Conservation (phyloP, 1,284 basidiomycete species). For the Boletus semigastroideus region DNA sequence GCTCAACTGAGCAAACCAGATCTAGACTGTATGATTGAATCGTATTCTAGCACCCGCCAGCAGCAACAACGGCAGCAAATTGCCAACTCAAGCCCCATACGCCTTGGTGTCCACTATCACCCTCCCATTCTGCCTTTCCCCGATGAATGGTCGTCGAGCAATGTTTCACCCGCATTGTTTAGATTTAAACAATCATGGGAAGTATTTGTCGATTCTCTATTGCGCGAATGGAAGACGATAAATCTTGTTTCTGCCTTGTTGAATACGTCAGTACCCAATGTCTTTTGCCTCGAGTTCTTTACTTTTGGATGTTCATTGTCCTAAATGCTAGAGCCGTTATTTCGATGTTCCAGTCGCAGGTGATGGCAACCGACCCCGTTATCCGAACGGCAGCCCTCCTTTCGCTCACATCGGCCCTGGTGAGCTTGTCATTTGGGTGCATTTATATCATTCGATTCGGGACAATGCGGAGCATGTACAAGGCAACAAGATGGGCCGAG, state of each 20-base stretch:
- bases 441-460: constrained; percentile 75
- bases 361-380: constrained; percentile 60
- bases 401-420: constrained; percentile 66
- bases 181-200: constrained; percentile 75
- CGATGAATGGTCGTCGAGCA: constrained; percentile 59
- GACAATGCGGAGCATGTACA: constrained; percentile 76
- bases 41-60: constrained; percentile 30
- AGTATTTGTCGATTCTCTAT: constrained; percentile 62
- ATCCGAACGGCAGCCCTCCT: constrained; percentile 66
- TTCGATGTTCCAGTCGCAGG: constrained; percentile 68
- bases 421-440: constrained; percentile 75
- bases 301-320: background rate
- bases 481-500: constrained; percentile 75
- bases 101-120: constrained; percentile 24
- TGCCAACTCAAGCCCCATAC: constrained; percentile 28
- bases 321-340: constrained; percentile 57
- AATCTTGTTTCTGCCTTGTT: constrained; percentile 73
- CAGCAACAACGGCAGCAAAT: constrained; percentile 18
- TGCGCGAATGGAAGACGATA: constrained; percentile 76
- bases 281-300: background rate
- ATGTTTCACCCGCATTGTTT: constrained; percentile 58
- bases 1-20: constrained; percentile 74
- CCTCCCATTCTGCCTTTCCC: constrained; percentile 48
- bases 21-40: constrained; percentile 64
- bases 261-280: constrained; percentile 53